Base-by-base conservation (phyloP, 1,284 basidiomycete species). In the Trichosporon asahii region DNA sequence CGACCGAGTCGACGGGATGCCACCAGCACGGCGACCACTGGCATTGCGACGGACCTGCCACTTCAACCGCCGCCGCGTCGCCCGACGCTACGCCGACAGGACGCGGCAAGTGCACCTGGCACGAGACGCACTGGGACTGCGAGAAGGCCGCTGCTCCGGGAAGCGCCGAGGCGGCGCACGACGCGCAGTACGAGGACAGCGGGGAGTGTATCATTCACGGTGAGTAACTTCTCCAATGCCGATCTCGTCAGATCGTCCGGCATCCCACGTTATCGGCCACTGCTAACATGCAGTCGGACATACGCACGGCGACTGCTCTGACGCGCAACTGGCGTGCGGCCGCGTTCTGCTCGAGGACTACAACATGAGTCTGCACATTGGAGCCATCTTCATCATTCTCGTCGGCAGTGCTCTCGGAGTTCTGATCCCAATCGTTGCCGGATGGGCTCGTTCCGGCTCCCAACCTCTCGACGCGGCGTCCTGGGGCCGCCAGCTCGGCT, bases 381-480 rank as follows among this genome's bases (percentile, higher is more conserved):
- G 76, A 2, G 72, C 84, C 0, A 72, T 86, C 67, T 85, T 85
- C 68, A 77, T 82, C 72, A 74, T 86, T n/a, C 78, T 86, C 53
- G 70, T 82, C 40, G 79, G 79, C 1, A 82, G 83, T 0, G 77
- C 76, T 9, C n/a, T 85, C 4, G 85, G 84, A 2, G 78, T 82
- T 7, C 72, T 81, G 18, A 71, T 84, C n/a, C 84, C 84, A 0
- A 68, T 83, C 33, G 27, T 80, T 40, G 76, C 77, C 0, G 70
- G 70, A 3, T 72, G 70, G 70, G 46, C 55, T 0, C 64, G 64
- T 6, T 12, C 25, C 0, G 61, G 61, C 18, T 57, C 60, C 7
- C 35, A 35, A 9, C 68, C 37, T 2, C 70, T 71, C 6, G 68
- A 71, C 37, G 70, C 70, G 1, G 46, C 64, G 1, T 67, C 64